Conservation (phyloP, 345 rosid species). For the Eucalyptus shirleyi region DNA sequence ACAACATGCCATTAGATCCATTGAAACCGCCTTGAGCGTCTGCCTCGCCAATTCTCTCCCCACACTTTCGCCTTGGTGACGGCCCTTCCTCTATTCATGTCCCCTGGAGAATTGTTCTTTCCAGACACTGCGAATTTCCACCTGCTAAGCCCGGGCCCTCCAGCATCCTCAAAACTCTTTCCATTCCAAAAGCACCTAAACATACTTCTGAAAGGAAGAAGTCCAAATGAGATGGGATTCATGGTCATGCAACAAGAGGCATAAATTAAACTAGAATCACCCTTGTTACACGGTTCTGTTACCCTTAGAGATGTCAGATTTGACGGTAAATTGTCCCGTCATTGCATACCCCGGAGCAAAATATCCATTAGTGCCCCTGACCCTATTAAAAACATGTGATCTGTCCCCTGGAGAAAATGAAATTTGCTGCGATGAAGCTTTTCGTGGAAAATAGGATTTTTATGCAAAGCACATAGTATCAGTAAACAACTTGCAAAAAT, state of each 20-base stretch:
- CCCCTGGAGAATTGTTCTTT: no score
- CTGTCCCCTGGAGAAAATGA: slow-evolving; percentile 29
- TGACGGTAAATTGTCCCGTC: slow-evolving; percentile 89
- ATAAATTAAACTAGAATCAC: slow-evolving; percentile 7
- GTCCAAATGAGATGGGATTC: neutral
- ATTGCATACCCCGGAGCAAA: slow-evolving; percentile 93
- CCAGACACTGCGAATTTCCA: no score
- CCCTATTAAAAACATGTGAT: slow-evolving; percentile 93
- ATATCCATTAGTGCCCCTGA: slow-evolving; percentile 91
- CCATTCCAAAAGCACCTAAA: no score
- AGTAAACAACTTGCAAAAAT: neutral
- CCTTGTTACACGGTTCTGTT: slow-evolving; percentile 85
- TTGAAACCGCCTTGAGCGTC: neutral
- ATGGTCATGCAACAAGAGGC: neutral
- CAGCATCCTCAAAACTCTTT: no score
- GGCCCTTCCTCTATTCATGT: no score
- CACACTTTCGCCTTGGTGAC: no score
- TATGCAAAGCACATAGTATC: neutral
- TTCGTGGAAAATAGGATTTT: no score
- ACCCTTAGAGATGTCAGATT: slow-evolving; percentile 91
- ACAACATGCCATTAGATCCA: slow-evolving; percentile 6
- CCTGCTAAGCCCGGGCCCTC: no score
- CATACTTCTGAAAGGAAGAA: no score
- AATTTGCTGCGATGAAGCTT: neutral
- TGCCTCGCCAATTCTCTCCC: no score